Conservation (phyloP, 108 stramenopile genomes). For the Cyclotella kingstonii region DNA sequence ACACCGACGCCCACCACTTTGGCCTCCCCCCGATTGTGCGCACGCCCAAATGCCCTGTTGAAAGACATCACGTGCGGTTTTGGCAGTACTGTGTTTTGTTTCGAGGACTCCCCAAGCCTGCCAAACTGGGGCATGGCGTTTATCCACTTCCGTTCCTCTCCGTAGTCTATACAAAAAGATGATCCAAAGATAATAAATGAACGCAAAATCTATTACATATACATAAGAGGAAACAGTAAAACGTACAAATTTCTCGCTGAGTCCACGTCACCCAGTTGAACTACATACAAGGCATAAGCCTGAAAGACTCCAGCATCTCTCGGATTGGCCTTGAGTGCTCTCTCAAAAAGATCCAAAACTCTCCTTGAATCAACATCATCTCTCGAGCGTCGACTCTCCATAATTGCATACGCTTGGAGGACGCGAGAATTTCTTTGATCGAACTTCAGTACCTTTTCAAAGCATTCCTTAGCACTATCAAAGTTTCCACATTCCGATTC, state of each 20-base stretch:
- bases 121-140: constrained; percentile 85
- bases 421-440: constrained; percentile 85
- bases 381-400: constrained; percentile 76
- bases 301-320: constrained; percentile 85
- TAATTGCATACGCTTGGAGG: constrained; percentile 87
- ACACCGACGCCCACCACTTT: constrained; percentile 81
- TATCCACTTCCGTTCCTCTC: constrained; percentile 73
- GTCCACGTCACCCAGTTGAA: constrained; percentile 80
- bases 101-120: constrained; percentile 93
- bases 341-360: constrained; percentile 83
- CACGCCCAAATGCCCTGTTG: constrained; percentile 91
- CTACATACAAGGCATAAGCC: constrained; percentile 85
- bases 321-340: constrained; percentile 74
- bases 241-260: constrained; percentile 74
- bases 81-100: constrained; percentile 68
- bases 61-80: constrained; percentile 75
- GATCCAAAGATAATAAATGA: constrained; percentile 3
- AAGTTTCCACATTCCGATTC: constrained; percentile 77
- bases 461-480: constrained; percentile 70
- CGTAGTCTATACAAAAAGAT: constrained; percentile 33
- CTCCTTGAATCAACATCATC: constrained; percentile 68
- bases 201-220: neutral
- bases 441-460: constrained; percentile 75
- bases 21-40: constrained; percentile 74
- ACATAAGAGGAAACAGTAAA: neutral